phyloP scores from a whole-genome alignment of 345 rosid genomes.

The Citropsis articulata region DNA sequence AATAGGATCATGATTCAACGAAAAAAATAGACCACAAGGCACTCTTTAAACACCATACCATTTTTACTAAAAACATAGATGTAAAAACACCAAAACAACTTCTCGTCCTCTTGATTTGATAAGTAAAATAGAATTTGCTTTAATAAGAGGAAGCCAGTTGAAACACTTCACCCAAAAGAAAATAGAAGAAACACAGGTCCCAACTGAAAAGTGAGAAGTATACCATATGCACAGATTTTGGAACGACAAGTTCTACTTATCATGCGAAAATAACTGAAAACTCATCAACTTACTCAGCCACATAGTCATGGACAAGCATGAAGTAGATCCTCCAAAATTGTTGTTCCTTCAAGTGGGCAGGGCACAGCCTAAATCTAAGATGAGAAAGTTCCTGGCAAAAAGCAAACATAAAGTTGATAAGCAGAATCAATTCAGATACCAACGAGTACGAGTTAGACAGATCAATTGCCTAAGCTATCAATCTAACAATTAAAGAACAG shows the following conservation, averaged over 20 bases:
- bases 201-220: not conserved
- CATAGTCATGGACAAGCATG: conserved; percentile 58
- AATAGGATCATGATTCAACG: not conserved
- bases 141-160: not conserved
- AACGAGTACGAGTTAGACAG: not conserved
- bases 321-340: conserved; percentile 88
- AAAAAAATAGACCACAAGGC: not conserved
- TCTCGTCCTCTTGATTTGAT: not conserved
- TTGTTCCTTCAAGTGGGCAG: conserved; percentile 67
- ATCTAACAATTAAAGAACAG: not conserved
- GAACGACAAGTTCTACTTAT: not conserved
- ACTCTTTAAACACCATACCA: not conserved
- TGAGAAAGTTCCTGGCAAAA: conserved; percentile 68
- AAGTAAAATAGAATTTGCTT: not conserved
- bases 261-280: not conserved
- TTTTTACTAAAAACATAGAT: not conserved
- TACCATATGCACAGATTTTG: not conserved
- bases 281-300: conserved; percentile 51
- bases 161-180: not conserved
- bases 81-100: not conserved
- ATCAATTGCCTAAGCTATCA: conserved; percentile 2
- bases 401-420: not conserved
- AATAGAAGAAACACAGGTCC: not conserved
- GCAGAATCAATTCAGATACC: not conserved
- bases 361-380: conserved; percentile 77